Conservation (phyloP, 352 stramenopile genomes). For the Phytophthora litchii region DNA sequence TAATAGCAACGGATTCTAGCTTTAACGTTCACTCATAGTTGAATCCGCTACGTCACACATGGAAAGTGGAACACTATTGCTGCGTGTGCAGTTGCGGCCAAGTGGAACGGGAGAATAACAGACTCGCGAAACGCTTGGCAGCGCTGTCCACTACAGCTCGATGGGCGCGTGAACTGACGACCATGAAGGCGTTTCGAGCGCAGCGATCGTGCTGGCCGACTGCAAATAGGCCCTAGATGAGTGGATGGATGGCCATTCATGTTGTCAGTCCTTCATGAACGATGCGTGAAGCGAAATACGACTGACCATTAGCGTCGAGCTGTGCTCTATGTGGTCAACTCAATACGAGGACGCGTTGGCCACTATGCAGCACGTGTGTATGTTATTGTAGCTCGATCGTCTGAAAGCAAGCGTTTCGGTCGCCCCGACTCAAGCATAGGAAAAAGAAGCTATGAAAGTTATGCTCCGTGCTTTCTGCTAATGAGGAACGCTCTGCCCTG, state of each 20-base stretch:
- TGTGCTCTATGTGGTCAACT: not conserved
- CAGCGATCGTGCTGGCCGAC: not conserved
- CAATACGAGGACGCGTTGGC: too few relatives aligned
- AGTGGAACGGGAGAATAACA: not conserved
- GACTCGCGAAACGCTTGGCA: conserved; percentile 13
- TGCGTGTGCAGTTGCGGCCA: conserved; percentile 7
- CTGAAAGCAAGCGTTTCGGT: too few relatives aligned
- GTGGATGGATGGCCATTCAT: conserved; percentile 2
- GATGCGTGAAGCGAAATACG: not conserved
- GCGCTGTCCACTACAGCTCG: conserved; percentile 8
- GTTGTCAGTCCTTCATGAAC: conserved; percentile 1
- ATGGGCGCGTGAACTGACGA: conserved; percentile 1
- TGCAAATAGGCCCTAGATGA: conserved; percentile 4
- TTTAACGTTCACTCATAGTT: not conserved
- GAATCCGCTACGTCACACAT: too few relatives aligned
- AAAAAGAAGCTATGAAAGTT: too few relatives aligned
- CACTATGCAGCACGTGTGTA: too few relatives aligned
- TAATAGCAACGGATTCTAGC: not conserved
- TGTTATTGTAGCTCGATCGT: too few relatives aligned
- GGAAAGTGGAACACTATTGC: not conserved
- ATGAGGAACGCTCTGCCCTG: not conserved
- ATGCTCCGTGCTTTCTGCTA: too few relatives aligned
- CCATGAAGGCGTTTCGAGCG: conserved; percentile 3
- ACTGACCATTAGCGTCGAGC: conserved; percentile 8
- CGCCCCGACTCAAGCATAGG: too few relatives aligned